Base-by-base conservation (phyloP, 2,329 filamentous ascomycete species). In the Calonectria pteridis region DNA sequence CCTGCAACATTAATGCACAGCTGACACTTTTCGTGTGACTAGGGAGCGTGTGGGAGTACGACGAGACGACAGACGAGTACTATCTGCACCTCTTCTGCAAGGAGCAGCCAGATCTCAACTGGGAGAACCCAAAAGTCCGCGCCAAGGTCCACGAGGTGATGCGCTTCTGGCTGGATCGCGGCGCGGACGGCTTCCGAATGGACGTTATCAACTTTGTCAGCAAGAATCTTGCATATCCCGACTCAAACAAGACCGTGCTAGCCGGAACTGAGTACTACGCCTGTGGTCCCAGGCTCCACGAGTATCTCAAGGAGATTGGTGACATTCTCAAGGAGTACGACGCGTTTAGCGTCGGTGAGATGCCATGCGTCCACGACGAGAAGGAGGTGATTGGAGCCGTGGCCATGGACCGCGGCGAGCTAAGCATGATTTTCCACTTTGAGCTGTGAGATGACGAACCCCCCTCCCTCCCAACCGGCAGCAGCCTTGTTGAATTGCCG, bases 51-150 rank as follows among this genome's bases (percentile, higher is more conserved):
- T 89, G 88, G 88, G 84, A 87, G 62, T 90, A 86, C 51, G 88
- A 89, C 72, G 87, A 88, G 77, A 74, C 82, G 16, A 89, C 87
- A 0, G 82, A 84, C 14, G 87, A 89, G 75, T 89, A 89, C 79
- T 90, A 94, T 80, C 90, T 95, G 1, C 90, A 91, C 75, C 88
- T 95, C 35, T 96, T 94, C 83, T 90, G 90, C 51, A 89, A 88
- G 6, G 90, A 93, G 76, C 94, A 95, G 81, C 94, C 94, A 0
- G 94, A 95, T 76, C 88, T 96, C 50, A 95, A 95, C 84, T 95
- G 93, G 93, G 92, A 95, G 80, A 93, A 93, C 78, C 87, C 88
- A 0, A 88, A 88, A 0, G 91, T 94, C 4, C 89, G 93, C 40
- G 84, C 89, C 69, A 92, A 92, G 2, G 91, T 94, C 2, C 92